A percentile compares a stretch with the other conserved stretches of the same genome.
These are phyloP conservation scores for Coccomyxa sp. DNA, from an alignment of 139 green algal genomes.

Conservation along the genomic window DNA sequence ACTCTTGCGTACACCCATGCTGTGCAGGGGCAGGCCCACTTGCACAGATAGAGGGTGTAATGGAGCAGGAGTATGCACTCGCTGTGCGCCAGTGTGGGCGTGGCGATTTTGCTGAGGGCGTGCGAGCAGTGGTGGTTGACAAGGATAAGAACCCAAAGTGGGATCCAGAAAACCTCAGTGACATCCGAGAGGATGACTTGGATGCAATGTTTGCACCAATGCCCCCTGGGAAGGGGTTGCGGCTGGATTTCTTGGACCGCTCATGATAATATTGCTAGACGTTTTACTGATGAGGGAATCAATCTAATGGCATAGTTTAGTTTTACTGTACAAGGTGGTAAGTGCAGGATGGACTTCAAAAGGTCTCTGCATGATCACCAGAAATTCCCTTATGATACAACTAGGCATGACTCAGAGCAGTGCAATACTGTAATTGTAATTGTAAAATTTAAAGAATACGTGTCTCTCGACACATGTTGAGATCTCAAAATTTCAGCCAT, in stretches of 20 bases:
- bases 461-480: too few species aligned
- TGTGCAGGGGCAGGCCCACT: background rate
- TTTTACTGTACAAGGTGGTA: too few species aligned
- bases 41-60: background rate
- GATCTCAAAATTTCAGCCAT: background rate
- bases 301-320: too few species aligned
- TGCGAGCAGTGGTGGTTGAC: conserved; percentile 12
- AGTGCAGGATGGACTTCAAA: too few species aligned
- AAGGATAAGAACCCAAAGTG: conserved; percentile 15
- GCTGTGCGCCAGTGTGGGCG: conserved; percentile 4
- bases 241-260: background rate
- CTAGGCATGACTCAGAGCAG: too few species aligned
- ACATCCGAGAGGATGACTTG: background rate
- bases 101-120: conserved; percentile 9
- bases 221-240: background rate
- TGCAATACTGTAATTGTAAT: too few species aligned
- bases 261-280: too few species aligned
- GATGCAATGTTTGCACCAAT: conserved; percentile 4
- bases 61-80: conserved; percentile 10
- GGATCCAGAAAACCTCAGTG: background rate
- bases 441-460: too few species aligned
- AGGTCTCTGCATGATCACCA: too few species aligned
- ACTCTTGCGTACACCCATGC: background rate
- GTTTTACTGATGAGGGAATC: too few species aligned
- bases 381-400: too few species aligned